Percentiles rank a stretch among this genome's conserved stretches.
Evolutionary conservation across 139 green algal genomes (phyloP).

Genomic region (Mesostigma viride): DNA sequence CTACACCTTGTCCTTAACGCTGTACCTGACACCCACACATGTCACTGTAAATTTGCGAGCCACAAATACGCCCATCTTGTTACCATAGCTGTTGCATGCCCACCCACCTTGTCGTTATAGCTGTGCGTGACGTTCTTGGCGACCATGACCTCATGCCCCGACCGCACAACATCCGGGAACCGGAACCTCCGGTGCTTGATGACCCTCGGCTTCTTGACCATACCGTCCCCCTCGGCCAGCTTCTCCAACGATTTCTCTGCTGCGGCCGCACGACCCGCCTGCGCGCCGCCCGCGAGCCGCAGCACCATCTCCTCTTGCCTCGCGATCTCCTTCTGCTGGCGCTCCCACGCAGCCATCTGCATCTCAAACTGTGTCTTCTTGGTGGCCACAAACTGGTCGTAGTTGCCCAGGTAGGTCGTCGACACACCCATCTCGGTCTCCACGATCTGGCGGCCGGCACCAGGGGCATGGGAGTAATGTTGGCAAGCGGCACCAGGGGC

Average conservation of each 20-base stretch:
- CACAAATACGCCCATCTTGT: too few species aligned
- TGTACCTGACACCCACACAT: too few species aligned
- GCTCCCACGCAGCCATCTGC: slow-evolving; percentile 27
- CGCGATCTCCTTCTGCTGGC: slow-evolving; percentile 88
- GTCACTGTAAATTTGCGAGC: too few species aligned
- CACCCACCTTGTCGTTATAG: slow-evolving; percentile 53
- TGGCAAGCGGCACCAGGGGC: too few species aligned
- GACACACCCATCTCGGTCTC: slow-evolving; percentile 84
- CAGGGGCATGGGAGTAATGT: too few species aligned
- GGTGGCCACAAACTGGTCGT: slow-evolving; percentile 58
- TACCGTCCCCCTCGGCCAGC: slow-evolving; percentile 40
- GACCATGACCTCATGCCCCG: slow-evolving; percentile 19
- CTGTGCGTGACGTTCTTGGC: slow-evolving; percentile 61
- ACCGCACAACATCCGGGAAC: slow-evolving; percentile 28
- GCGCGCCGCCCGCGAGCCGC: slow-evolving; percentile 53
- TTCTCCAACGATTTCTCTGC: slow-evolving; percentile 84
- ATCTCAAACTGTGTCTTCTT: slow-evolving; percentile 23
- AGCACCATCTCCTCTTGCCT: slow-evolving; percentile 59
- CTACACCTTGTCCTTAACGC: too few species aligned
- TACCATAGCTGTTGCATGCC: too few species aligned
- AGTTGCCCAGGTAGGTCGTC: slow-evolving; percentile 78
- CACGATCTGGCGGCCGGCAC: too few species aligned
- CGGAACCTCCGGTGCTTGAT: slow-evolving; percentile 52
- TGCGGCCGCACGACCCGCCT: slow-evolving; percentile 55
- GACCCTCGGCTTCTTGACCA: slow-evolving; percentile 45